Conservation (phyloP, 1,139 yeast genomes). For the Wickerhamomyces sp. region DNA sequence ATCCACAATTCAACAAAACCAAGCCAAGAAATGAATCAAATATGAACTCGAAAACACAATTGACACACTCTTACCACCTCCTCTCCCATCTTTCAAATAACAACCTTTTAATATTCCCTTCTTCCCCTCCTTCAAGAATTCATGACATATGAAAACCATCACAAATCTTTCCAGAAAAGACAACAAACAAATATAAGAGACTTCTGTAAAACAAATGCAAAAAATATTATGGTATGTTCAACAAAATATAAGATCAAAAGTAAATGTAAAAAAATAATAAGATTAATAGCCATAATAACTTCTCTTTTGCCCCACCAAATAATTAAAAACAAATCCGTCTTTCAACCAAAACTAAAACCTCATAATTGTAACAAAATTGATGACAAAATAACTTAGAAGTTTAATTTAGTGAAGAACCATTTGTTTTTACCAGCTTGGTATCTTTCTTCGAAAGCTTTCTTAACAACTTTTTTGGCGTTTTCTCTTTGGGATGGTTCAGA, state of each 20-base stretch:
- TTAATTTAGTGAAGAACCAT: conserved; percentile 99
- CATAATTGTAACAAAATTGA: background rate
- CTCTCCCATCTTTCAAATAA: background rate
- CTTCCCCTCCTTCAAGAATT: background rate
- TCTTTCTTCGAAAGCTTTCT: conserved; percentile 99
- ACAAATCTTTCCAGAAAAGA: background rate
- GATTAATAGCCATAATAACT: background rate
- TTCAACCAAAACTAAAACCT: background rate
- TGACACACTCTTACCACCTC: background rate
- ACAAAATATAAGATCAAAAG: conserved; percentile 1
- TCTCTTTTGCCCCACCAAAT: background rate
- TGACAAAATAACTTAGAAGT: conserved; percentile 57
- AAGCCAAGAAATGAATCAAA: background rate
- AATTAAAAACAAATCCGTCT: background rate
- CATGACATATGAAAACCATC: background rate
- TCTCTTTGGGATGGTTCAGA: conserved; percentile 98
- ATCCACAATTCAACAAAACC: background rate
- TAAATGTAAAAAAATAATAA: conserved; percentile 1
- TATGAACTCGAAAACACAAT: background rate
- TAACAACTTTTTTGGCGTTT: conserved; percentile 98
- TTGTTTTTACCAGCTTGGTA: conserved; percentile 99
- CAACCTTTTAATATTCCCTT: no score
- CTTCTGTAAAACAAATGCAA: conserved; percentile 1
- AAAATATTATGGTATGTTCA: background rate
- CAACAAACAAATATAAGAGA: background rate